Base-by-base conservation (phyloP, 176 grass and related monocot genomes). In the Musa schizocarpa region DNA sequence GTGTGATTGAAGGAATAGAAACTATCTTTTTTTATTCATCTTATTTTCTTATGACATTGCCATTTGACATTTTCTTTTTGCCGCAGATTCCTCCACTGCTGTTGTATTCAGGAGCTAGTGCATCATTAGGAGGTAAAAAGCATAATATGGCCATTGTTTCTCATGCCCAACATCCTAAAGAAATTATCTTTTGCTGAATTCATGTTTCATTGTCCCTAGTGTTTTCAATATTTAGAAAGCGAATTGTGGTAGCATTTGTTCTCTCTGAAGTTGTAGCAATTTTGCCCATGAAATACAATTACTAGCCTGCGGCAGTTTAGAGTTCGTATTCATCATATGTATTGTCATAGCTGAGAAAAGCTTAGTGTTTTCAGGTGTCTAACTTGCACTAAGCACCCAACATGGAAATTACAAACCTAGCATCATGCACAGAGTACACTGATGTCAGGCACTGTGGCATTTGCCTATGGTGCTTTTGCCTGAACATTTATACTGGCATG, bases 61-160 rank as follows among this genome's bases (percentile, higher is more conserved):
- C 4, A 1, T 75, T 63, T 65, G 75, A 2, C 9, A 9, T 3
- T 74, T 53, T 16, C 77, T 64, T 83, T 14, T 50, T 88, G 34
- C 8, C 43, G 52, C 79, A 98, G 95, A 79, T 93, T 61, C 88
- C 95, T 82, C 80, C 95, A 34, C 70, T 92, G 72, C 25, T 99
- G 23, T 23, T 91, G 58, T 93, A 89, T 82, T 99, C 90, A 77
- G 90, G 95, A 78, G 76, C 80, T 52, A 91, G 90, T 92, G 90
- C 88, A 91, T 71, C 75, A 54, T 91, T 99, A 89, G 95, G 95
- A 22, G 81, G 90, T 99, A 88, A 87, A 80, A 54, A 19, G 67
- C 78, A 43, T 65, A 26, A 65, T 61, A n/a, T 34, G 29, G 50
- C 0, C 2, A 26, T 82, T 2, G 9, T 62, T 48, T 17, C 48